These are phyloP conservation scores for Mucor piriformis DNA, from an alignment of 371 early-diverging fungal species.

Conservation along the genomic window DNA sequence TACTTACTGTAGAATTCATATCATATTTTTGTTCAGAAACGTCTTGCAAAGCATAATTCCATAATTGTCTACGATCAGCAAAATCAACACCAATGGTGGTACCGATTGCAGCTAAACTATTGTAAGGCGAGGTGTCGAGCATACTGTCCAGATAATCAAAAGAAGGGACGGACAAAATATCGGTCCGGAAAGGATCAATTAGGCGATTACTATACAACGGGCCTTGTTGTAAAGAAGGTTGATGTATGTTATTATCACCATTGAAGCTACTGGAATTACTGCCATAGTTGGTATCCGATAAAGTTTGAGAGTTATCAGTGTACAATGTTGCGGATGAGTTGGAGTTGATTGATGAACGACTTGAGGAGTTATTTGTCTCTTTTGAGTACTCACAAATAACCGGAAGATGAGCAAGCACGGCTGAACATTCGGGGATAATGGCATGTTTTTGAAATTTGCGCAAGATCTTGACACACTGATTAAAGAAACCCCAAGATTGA, in stretches of 20 bases:
- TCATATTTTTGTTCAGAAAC: slow-evolving; percentile 1
- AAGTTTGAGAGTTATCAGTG: background rate
- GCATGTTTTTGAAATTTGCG: slow-evolving; percentile 8
- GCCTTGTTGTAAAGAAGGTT: background rate
- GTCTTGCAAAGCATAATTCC: slow-evolving; percentile 10
- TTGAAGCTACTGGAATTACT: background rate
- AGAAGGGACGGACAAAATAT: background rate
- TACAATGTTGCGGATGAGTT: background rate
- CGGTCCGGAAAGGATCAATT: background rate
- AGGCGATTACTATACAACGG: background rate
- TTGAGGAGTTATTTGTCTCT: background rate
- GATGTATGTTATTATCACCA: background rate
- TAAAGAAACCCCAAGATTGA: slow-evolving; percentile 13
- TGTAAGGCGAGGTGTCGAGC: background rate
- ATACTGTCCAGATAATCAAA: background rate
- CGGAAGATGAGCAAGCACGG: slow-evolving; percentile 16
- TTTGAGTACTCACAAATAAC: background rate
- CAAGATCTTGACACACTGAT: slow-evolving; percentile 1
- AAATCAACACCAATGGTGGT: slow-evolving; percentile 13
- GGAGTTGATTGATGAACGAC: background rate
- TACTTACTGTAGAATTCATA: slow-evolving; percentile 5
- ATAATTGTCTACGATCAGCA: slow-evolving; percentile 11
- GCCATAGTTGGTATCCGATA: background rate
- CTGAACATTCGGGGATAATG: slow-evolving; percentile 15
- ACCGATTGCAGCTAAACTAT: background rate